Conservation (phyloP, 352 stramenopile genomes). For the Globisporangium irregulare region DNA sequence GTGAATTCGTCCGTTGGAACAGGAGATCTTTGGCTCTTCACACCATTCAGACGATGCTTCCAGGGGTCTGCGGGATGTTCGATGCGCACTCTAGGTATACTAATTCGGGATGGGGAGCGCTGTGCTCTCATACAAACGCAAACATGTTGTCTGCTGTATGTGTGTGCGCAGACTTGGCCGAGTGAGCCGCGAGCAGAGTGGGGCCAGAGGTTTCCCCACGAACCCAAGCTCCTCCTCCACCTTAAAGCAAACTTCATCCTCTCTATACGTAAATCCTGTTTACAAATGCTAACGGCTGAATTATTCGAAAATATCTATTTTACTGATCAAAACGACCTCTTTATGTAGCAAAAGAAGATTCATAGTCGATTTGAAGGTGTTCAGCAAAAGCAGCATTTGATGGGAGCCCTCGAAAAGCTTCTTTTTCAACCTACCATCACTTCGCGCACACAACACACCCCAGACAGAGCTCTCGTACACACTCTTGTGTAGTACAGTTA, state of each 20-base stretch:
- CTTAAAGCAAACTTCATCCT: background rate
- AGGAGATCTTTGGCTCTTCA: background rate
- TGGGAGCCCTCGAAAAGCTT: background rate
- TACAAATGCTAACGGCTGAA: background rate
- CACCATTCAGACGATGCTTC: background rate
- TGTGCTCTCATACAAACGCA: background rate
- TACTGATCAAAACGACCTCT: background rate
- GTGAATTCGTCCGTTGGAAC: constrained; percentile 8
- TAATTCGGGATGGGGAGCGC: background rate
- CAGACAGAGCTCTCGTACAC: background rate
- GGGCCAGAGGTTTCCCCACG: background rate
- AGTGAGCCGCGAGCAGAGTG: background rate
- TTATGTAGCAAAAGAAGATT: background rate
- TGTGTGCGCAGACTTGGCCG: background rate
- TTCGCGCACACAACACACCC: background rate
- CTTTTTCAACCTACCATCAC: background rate
- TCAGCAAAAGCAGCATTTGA: background rate
- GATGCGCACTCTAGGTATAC: background rate
- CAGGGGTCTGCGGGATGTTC: background rate
- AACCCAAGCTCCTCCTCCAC: background rate
- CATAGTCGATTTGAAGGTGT: background rate
- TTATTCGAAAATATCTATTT: background rate
- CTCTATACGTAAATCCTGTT: background rate
- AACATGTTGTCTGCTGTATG: background rate
- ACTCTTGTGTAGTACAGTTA: background rate